A percentile compares a stretch with the other conserved stretches of the same genome.
Conservation (phyloP, 768 basidiomycete genomes). For the Leccinum boreale region DNA sequence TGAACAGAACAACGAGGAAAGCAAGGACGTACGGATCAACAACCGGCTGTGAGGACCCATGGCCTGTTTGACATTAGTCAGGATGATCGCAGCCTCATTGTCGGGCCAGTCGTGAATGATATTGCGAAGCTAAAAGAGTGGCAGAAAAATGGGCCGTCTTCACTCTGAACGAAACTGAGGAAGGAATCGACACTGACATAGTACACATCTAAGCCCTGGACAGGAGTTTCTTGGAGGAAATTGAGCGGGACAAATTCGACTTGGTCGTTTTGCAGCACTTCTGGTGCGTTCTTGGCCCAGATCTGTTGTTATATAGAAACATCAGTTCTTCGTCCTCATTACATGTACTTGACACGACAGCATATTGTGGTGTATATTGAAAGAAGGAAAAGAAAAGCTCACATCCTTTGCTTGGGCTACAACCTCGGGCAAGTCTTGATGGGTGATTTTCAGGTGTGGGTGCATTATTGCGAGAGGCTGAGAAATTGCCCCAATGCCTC, state of each 20-base stretch:
- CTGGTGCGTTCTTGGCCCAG: background rate
- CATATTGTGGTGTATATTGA: background rate
- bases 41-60: slow-evolving; percentile 30
- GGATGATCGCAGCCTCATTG: slow-evolving; percentile 28
- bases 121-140: slow-evolving; percentile 18
- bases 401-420: background rate
- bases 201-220: background rate
- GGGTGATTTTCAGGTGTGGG: background rate
- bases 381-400: background rate
- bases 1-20: background rate
- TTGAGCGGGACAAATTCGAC: background rate
- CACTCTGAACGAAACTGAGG: background rate
- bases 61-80: slow-evolving; percentile 27
- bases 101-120: slow-evolving; percentile 38
- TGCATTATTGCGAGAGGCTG: background rate
- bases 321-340: background rate
- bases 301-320: background rate
- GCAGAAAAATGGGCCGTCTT: background rate
- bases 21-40: slow-evolving; percentile 29
- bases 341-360: too few species aligned
- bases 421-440: background rate
- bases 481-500: background rate
- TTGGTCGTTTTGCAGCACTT: slow-evolving; percentile 13
- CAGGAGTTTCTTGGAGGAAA: background rate
- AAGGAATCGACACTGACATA: background rate